Evolutionary conservation across 805 yeast species (phyloP).

Genomic region (Lipomyces yamadae): DNA sequence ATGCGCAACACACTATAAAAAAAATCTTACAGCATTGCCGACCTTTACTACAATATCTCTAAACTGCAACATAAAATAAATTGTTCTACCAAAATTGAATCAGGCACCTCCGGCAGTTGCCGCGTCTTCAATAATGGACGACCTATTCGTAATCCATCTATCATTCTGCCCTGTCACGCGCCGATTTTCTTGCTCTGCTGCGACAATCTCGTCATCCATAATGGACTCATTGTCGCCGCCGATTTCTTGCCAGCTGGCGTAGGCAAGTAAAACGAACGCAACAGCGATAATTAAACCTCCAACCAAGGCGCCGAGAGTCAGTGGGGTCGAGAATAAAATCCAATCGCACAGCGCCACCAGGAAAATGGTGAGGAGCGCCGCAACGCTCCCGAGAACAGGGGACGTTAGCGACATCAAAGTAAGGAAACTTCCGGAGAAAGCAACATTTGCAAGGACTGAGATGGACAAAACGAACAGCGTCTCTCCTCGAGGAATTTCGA

Average conservation of each 20-base stretch:
- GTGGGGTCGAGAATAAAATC: slow-evolving; percentile 62
- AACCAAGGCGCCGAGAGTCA: slow-evolving; percentile 60
- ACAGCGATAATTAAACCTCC: slow-evolving; percentile 73
- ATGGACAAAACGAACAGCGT: slow-evolving; percentile 54
- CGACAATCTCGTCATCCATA: slow-evolving; percentile 29
- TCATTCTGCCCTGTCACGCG: slow-evolving; percentile 9
- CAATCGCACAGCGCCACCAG: slow-evolving; percentile 80
- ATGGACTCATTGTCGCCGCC: slow-evolving; percentile 16
- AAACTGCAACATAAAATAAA: background rate
- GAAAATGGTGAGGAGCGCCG: slow-evolving; percentile 74
- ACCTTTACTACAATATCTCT: background rate
- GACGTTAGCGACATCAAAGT: slow-evolving; percentile 81
- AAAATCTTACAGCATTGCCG: background rate
- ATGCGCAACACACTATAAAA: background rate
- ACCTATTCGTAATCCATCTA: slow-evolving; percentile 18
- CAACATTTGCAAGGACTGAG: slow-evolving; percentile 65
- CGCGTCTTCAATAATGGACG: slow-evolving; percentile 17
- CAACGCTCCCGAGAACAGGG: slow-evolving; percentile 75
- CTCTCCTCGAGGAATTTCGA: slow-evolving; percentile 55
- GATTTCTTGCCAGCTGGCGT: slow-evolving; percentile 49
- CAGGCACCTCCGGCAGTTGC: slow-evolving; percentile 7
- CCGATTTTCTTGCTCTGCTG: slow-evolving; percentile 1
- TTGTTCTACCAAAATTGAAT: background rate
- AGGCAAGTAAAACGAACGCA: slow-evolving; percentile 66
- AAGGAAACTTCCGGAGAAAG: slow-evolving; percentile 73